Base-by-base conservation (phyloP, 768 basidiomycete genomes). In the Trametes cingulata region DNA sequence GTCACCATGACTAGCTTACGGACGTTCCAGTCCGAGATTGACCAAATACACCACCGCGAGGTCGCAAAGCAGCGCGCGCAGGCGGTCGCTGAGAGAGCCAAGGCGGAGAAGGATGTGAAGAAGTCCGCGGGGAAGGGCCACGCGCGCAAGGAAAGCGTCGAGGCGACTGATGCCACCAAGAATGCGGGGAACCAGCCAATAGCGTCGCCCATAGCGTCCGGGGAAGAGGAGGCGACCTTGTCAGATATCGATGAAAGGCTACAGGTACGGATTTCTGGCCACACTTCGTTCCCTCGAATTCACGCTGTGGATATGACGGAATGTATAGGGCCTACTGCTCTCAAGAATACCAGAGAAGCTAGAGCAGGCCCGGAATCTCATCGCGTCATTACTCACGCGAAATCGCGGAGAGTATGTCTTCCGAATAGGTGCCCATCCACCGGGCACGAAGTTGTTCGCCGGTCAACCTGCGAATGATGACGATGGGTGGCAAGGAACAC, bases 371-470 rank as follows among this genome's bases (percentile, higher is more conserved):
- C 83, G 85, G 42, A 87, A 88, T 71, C 72, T 81, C 51, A 69
- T 93, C 51, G 86, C 91, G 20, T 78, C 79, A 6, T 74, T 91
- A 36, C 74, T 93, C 56, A 92, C 88, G 3, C 84, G 80, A 51
- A 76, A 80, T 60, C 80, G 80, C 58, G 91, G 91, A 15, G 91
- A 94, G 71, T 87, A 87, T 71, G 76, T 93, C 25, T 75, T 93
- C 55, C 83, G 86, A 65, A 80, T 93, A 71, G 92, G 92, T 56
- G 70, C 78, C 52, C 86, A 81, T 45, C 91, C 90, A 20, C 79
- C 86, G 15, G 82, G 79, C 33, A 68, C 78, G 24, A 74, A 73
- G 58, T 69, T 94, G 45, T 88, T 86, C 65, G 69, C 78, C 13
- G 82, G 81, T 13, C 85, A 87, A 49, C 46, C 61, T 3, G 64